Conservation (phyloP, 768 basidiomycete genomes). For the Pisolithus tinctorius region DNA sequence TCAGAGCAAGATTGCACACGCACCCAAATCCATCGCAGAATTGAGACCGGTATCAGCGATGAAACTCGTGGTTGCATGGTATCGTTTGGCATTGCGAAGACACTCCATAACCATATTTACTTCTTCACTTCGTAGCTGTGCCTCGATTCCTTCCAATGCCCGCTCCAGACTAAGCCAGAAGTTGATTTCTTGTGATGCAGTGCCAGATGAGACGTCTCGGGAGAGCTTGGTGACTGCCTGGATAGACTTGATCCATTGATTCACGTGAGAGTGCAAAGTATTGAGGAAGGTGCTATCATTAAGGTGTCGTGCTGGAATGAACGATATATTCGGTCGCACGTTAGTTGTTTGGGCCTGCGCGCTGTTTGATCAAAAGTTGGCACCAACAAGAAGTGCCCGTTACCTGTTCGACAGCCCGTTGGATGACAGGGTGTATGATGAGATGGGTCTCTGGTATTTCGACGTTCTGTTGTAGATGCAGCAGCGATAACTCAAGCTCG, state of each 20-base stretch:
- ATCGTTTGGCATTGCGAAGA: slow-evolving; percentile 91
- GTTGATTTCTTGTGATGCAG: slow-evolving; percentile 98
- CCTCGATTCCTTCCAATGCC: slow-evolving; percentile 88
- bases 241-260: slow-evolving; percentile 97
- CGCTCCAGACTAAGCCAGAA: slow-evolving; percentile 96
- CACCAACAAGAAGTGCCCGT: slow-evolving; percentile 29
- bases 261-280: slow-evolving; percentile 87
- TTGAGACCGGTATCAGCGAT: slow-evolving; percentile 96
- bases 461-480: slow-evolving; percentile 97
- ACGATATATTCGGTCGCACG: slow-evolving; percentile 66
- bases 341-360: slow-evolving; percentile 41
- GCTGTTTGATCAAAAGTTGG: slow-evolving; percentile 5
- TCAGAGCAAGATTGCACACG: slow-evolving; percentile 15
- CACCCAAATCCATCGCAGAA: slow-evolving; percentile 84
- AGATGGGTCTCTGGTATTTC: slow-evolving; percentile 97
- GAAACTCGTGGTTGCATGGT: slow-evolving; percentile 95
- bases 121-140: slow-evolving; percentile 86
- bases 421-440: slow-evolving; percentile 84
- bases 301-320: slow-evolving; percentile 66
- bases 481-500: slow-evolving; percentile 87
- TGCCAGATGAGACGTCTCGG: slow-evolving; percentile 88
- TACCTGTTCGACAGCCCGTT: slow-evolving; percentile 75
- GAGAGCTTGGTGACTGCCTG: slow-evolving; percentile 95
- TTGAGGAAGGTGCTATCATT: slow-evolving; percentile 91
- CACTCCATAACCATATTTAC: slow-evolving; percentile 92